phyloP scores from a whole-genome alignment of 176 grass and related monocot species.

The Triticum aestivum region IWGSC_CS_RefSeq_v2.1 NC_057795.1:655920021-655920520 shows the following conservation, averaged over 20 bases:
- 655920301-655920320: neutral
- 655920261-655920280: neutral
- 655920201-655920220: neutral
- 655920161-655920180: neutral
- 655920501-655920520: neutral
- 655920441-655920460: neutral
- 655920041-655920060: neutral
- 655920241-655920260: neutral
- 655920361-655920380: conserved; percentile 12
- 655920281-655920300: neutral
- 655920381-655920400: conserved; percentile 11
- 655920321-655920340: neutral
- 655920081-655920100: neutral
- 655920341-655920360: neutral
- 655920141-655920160: neutral
- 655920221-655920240: neutral
- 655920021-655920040: neutral
- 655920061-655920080: neutral
- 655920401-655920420: neutral
- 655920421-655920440: neutral
- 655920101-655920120: neutral
- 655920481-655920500: neutral
- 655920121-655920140: neutral
- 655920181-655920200: neutral
- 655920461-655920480: neutral